Evolutionary conservation across 352 stramenopile genomes (phyloP), one percentile per base, ranked within the genome.

Genomic region (Globisporangium mamillatum): DNA sequence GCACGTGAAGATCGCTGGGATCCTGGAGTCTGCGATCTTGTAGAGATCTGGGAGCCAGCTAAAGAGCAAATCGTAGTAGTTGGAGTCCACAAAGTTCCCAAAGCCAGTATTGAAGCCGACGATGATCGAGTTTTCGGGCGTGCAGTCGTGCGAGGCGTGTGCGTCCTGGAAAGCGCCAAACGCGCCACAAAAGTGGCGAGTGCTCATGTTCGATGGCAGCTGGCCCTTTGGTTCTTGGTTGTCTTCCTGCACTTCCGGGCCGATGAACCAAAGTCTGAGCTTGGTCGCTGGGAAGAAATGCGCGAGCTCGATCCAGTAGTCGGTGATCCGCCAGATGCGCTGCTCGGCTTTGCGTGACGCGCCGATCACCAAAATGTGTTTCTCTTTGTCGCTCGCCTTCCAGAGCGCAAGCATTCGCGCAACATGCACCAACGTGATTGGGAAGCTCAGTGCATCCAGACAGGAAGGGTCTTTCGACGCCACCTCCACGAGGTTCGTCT

Each of bases 21-120:
- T 83, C 9, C 52, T 68, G 1, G 82, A 80, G 20, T 81, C 76
- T 0, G 78, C 79, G 56, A 92, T 88, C 8, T 71, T 70, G 48
- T 82, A 79, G 3, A 93, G 68, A 59, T 91, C 82, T 3, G 80
- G 76, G 8, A 94, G 80, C 84, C 84, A 93, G 29, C 86, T 91
- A 64, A 90, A 87, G 52, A 93, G 74, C 41, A 92, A 46, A 2
- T 79, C 77, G 58, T 83, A 66, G 16, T 74, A 67, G 3, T 72
- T 60, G 3, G 81, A 81, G 22, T 91, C 84, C 38, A 91, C 69
- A 71, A 94, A 91, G 70, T 90, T 93, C 20, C 84, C 86, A 67
- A 93, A 93, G 53, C 86, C 86, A 5, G 86, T 89, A 70, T 92
- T 93, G 69, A 86, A 92, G 4, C 79, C 86, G 9, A 92, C 69